These are phyloP conservation scores for Penicillium hesseltinei DNA, from an alignment of 2,329 filamentous ascomycete species.

Conservation along the genomic window DNA sequence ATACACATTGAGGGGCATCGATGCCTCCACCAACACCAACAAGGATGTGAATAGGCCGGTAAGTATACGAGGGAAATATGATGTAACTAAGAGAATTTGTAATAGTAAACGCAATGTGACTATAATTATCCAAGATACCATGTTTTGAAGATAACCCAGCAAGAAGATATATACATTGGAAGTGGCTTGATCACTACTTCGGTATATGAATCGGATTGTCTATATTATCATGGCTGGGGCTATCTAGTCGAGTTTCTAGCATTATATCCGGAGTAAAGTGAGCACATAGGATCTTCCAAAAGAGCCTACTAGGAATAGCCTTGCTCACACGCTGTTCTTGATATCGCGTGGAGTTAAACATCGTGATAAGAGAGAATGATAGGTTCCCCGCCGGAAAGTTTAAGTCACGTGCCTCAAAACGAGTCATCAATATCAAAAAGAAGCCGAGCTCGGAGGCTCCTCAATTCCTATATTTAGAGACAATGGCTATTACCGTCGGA, in stretches of 20 bases:
- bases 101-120: neutral
- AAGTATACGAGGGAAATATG: neutral
- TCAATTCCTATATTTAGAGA: constrained; percentile 15
- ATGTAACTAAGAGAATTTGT: neutral
- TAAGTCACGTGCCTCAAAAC: constrained; percentile 10
- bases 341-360: neutral
- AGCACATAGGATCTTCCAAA: neutral
- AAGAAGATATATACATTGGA: neutral
- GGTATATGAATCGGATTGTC: neutral
- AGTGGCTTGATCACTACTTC: neutral
- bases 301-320: neutral
- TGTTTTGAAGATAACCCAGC: neutral
- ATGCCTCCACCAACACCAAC: neutral
- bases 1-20: neutral
- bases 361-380: neutral
- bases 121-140: neutral
- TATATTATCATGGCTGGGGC: neutral
- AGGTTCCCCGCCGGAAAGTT: constrained; percentile 19
- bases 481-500: constrained; percentile 53
- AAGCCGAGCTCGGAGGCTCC: neutral
- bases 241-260: neutral
- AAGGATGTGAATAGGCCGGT: neutral
- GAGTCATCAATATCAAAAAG: constrained; percentile 15
- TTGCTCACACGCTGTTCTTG: neutral
- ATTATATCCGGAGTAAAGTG: neutral